A percentile compares a stretch with the other conserved stretches of the same genome.
These are phyloP conservation scores for Spatholobus suberectus DNA, from an alignment of 306 rosid species.

Conservation along the genomic window DNA sequence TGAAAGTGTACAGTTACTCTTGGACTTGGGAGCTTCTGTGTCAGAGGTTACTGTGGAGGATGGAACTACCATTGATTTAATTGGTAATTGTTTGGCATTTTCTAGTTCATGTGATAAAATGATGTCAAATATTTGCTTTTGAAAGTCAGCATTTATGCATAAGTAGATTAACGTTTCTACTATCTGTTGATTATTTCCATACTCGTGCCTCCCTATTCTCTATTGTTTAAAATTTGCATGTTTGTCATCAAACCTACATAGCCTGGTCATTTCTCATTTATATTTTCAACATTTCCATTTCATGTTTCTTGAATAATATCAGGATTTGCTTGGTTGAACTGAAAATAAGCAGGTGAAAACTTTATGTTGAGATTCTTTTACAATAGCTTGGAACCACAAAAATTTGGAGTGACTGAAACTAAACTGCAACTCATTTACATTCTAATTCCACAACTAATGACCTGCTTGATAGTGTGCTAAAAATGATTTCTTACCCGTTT, in stretches of 20 bases:
- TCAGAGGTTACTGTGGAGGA: constrained; percentile 82
- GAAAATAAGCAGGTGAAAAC: constrained; percentile 17
- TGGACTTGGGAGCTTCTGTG: constrained; percentile 91
- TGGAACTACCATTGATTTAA: constrained; percentile 88
- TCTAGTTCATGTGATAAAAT: constrained; percentile 6
- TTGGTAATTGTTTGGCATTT: constrained; percentile 60
- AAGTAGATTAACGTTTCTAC: background rate
- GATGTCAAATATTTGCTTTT: constrained; percentile 18
- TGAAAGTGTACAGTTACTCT: constrained; percentile 83
- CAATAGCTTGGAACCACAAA: background rate
- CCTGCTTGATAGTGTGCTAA: background rate
- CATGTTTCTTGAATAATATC: background rate
- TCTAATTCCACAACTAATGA: background rate
- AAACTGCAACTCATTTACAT: background rate
- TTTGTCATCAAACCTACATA: background rate
- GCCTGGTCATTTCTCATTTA: background rate
- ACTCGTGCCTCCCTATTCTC: background rate
- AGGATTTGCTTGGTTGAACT: constrained; percentile 12
- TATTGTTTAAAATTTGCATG: background rate
- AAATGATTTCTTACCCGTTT: background rate
- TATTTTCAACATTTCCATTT: background rate
- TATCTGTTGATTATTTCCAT: constrained; percentile 21
- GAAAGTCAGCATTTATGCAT: constrained; percentile 22
- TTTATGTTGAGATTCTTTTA: background rate
- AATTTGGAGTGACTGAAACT: background rate